phyloP scores from a whole-genome alignment of 2,329 filamentous ascomycete genomes.

The Diaporthe capsici region DNA sequence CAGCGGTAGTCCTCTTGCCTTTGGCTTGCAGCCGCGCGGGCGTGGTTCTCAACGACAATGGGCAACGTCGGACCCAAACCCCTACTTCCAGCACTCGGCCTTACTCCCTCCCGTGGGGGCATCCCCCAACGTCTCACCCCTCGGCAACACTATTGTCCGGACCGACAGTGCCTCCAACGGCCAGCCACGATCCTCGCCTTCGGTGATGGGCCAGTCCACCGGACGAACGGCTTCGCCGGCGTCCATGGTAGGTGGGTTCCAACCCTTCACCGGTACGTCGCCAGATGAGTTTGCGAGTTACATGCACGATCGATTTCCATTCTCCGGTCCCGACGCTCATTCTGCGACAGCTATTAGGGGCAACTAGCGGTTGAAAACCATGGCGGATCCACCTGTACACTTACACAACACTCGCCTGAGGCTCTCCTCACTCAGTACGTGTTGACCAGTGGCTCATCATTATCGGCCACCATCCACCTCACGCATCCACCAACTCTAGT shows the following conservation, averaged over 20 bases:
- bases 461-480: not conserved
- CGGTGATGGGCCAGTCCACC: conserved; percentile 51
- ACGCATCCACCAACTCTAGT: not conserved
- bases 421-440: not conserved
- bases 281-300: conserved; percentile 58
- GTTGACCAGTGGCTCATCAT: not conserved
- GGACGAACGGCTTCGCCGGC: conserved; percentile 60
- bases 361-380: conserved; percentile 39
- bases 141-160: conserved; percentile 47
- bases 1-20: conserved; percentile 55
- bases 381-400: conserved; percentile 29
- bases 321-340: conserved; percentile 62
- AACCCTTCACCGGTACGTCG: conserved; percentile 62
- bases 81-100: conserved; percentile 53
- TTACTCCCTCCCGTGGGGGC: conserved; percentile 49
- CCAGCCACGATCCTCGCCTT: conserved; percentile 43
- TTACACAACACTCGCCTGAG: not conserved
- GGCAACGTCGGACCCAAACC: conserved; percentile 51
- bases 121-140: conserved; percentile 53
- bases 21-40: conserved; percentile 49
- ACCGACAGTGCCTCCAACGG: conserved; percentile 49
- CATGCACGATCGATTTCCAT: conserved; percentile 63
- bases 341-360: conserved; percentile 64
- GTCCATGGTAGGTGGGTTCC: conserved; percentile 59
- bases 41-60: conserved; percentile 59